phyloP scores from a whole-genome alignment of 2,329 filamentous ascomycete species.

The Pyricularia sp. region DNA sequence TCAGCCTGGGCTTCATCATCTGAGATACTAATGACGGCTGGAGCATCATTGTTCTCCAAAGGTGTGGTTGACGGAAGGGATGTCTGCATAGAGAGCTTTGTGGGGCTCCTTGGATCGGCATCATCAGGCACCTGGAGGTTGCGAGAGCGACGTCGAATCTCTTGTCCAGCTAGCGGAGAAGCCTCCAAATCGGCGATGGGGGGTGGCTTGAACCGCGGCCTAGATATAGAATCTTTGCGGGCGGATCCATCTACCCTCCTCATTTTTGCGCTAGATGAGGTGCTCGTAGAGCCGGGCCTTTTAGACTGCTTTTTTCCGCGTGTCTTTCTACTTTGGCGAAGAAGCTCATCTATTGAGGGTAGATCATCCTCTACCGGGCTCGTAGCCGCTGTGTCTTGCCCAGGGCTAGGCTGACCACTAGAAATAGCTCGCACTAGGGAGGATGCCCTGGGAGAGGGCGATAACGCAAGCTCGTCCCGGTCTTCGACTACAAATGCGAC shows the following conservation, averaged over 20 bases:
- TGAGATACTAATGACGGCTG: background rate
- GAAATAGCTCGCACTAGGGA: slow-evolving; percentile 10
- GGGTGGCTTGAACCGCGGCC: background rate
- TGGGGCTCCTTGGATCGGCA: background rate
- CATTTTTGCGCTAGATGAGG: slow-evolving; percentile 14
- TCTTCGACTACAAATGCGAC: slow-evolving; percentile 5
- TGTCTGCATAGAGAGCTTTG: background rate
- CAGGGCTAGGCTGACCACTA: slow-evolving; percentile 17
- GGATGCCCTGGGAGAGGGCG: slow-evolving; percentile 17
- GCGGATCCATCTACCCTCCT: slow-evolving; percentile 6
- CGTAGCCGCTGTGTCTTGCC: slow-evolving; percentile 17
- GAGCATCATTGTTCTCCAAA: background rate
- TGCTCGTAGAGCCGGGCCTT: slow-evolving; percentile 9
- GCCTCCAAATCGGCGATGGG: background rate
- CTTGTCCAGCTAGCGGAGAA: background rate
- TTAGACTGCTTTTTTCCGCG: slow-evolving; percentile 9
- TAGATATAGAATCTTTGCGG: background rate
- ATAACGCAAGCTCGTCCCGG: slow-evolving; percentile 15
- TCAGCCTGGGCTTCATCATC: background rate
- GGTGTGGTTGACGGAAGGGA: background rate
- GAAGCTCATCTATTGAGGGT: slow-evolving; percentile 13
- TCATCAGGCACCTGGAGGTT: background rate
- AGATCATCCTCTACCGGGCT: slow-evolving; percentile 19
- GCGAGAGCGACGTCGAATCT: background rate
- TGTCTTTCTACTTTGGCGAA: slow-evolving; percentile 8